Evolutionary conservation across 1,284 basidiomycete species (phyloP).

Genomic region (Ustilago curta): DNA sequence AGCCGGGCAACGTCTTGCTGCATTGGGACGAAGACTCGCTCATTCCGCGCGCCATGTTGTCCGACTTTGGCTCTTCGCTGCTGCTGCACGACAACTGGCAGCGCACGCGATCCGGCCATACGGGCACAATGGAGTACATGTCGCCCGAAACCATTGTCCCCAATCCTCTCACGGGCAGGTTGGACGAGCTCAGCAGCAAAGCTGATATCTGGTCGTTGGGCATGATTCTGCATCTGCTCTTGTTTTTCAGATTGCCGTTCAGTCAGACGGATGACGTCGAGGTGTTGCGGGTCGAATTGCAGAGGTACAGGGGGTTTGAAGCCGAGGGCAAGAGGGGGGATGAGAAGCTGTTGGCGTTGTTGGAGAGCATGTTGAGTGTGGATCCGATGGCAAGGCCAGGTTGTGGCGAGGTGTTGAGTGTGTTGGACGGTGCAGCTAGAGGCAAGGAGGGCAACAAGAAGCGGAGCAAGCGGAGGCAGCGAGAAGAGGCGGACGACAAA

Average conservation of each 20-base stretch:
- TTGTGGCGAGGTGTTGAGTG: conserved; percentile 76
- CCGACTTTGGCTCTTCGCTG: conserved; percentile 89
- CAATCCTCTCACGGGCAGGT: conserved; percentile 73
- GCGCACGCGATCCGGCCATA: conserved; percentile 78
- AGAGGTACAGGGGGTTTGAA: conserved; percentile 78
- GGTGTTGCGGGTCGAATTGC: conserved; percentile 79
- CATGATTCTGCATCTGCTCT: conserved; percentile 89
- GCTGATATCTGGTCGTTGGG: conserved; percentile 76
- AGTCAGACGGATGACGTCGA: conserved; percentile 74
- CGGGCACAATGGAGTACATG: conserved; percentile 81
- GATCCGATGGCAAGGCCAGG: conserved; percentile 76
- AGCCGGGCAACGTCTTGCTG: conserved; percentile 90
- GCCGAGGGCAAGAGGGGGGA: conserved; percentile 73
- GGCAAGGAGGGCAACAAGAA: background rate
- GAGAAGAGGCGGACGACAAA: background rate
- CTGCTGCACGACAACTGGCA: conserved; percentile 58
- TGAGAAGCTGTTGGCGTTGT: conserved; percentile 76
- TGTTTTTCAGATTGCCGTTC: conserved; percentile 80
- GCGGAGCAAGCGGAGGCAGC: background rate
- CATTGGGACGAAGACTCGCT: conserved; percentile 90
- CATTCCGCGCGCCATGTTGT: conserved; percentile 82
- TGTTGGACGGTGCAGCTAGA: conserved; percentile 1
- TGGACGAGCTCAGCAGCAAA: conserved; percentile 83
- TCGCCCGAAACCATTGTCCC: conserved; percentile 82
- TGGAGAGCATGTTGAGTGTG: conserved; percentile 79